Evolutionary conservation across 768 basidiomycete genomes (phyloP).

Genomic region (Cyclocybe cylindracea): DNA sequence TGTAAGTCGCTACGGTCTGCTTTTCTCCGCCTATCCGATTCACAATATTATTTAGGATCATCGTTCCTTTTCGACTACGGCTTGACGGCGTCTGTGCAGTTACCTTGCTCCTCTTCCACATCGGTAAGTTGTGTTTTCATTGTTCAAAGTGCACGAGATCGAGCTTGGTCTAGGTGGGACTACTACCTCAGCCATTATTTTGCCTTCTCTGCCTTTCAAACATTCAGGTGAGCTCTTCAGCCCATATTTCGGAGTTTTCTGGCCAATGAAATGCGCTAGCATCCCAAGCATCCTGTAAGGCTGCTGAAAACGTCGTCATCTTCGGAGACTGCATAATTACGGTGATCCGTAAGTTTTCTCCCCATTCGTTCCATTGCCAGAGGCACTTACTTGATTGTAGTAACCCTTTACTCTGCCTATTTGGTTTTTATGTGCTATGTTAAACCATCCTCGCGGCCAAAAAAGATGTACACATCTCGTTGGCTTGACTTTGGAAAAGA

Average conservation of each 20-base stretch:
- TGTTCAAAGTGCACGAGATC: not conserved
- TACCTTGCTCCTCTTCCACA: conserved; percentile 32
- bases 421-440: conserved; percentile 30
- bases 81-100: conserved; percentile 34
- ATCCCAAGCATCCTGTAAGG: conserved; percentile 28
- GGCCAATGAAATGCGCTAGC: conserved; percentile 16
- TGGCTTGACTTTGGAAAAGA: conserved; percentile 13
- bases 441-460: conserved; percentile 20
- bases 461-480: conserved; percentile 24
- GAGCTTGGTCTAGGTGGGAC: conserved; percentile 27
- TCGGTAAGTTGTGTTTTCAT: conserved; percentile 19
- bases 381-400: conserved; percentile 10
- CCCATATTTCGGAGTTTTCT: not conserved
- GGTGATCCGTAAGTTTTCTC: conserved; percentile 32
- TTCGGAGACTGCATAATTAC: conserved; percentile 32
- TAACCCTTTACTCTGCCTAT: conserved; percentile 28
- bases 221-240: conserved; percentile 27
- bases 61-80: conserved; percentile 39
- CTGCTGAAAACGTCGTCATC: conserved; percentile 25
- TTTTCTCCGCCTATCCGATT: not conserved
- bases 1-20: conserved; percentile 24
- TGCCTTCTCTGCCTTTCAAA: conserved; percentile 33
- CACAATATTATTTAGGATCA: conserved; percentile 28
- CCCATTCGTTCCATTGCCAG: not conserved
- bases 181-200: conserved; percentile 28